These are phyloP conservation scores for Saccharomycopsis hybrid DNA, from an alignment of 1,139 yeast genomes.

Conservation along the genomic window DNA sequence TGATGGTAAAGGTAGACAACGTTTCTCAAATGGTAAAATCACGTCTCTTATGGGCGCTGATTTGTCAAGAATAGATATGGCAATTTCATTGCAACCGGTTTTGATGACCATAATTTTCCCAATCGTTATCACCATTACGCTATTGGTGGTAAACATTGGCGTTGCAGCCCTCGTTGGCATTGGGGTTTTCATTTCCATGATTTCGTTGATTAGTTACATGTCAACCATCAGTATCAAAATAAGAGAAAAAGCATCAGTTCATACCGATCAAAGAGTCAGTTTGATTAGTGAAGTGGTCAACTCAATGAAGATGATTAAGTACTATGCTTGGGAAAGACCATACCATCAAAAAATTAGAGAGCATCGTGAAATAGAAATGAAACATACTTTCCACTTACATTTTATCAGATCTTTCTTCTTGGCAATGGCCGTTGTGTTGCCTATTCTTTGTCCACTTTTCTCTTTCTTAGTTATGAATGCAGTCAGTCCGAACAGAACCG, in stretches of 20 bases:
- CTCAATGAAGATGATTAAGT: conserved; percentile 63
- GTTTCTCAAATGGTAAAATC: conserved; percentile 43
- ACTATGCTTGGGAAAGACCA: conserved; percentile 72
- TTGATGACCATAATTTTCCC: conserved; percentile 50
- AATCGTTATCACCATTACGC: conserved; percentile 44
- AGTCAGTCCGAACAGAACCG: conserved; percentile 26
- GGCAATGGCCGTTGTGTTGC: conserved; percentile 37
- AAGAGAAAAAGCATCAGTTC: conserved; percentile 40
- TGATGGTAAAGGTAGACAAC: conserved; percentile 34
- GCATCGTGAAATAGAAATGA: conserved; percentile 38
- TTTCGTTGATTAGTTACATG: conserved; percentile 33
- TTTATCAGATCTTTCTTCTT: conserved; percentile 33
- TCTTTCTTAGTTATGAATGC: conserved; percentile 41
- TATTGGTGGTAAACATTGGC: conserved; percentile 60
- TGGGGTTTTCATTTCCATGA: conserved; percentile 33
- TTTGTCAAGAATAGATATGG: conserved; percentile 64
- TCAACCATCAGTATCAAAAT: not conserved
- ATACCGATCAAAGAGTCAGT: conserved; percentile 54
- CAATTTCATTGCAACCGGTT: conserved; percentile 58
- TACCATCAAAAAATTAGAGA: conserved; percentile 36
- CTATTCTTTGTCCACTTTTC: conserved; percentile 42
- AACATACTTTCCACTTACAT: conserved; percentile 36
- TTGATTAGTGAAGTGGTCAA: conserved; percentile 58
- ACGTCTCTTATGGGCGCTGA: conserved; percentile 72
- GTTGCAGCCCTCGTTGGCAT: conserved; percentile 61